Evolutionary conservation across 768 basidiomycete species (phyloP).

Genomic region (Mycena leptocephala): DNA sequence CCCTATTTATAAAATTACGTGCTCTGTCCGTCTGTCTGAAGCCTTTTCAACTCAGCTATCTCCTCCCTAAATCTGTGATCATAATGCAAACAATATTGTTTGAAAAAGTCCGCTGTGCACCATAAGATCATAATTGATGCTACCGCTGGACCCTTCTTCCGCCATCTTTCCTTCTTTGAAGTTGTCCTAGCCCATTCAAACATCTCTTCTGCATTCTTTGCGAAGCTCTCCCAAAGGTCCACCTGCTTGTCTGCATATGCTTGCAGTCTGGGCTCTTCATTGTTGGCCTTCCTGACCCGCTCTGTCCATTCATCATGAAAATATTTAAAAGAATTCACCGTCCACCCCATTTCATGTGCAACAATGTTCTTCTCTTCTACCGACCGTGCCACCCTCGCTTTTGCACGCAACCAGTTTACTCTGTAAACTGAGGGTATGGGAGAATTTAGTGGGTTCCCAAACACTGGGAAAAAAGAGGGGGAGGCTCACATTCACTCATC

Average conservation of each 20-base stretch:
- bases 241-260: slow-evolving; percentile 5
- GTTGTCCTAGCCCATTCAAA: slow-evolving; percentile 11
- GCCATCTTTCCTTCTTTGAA: not conserved
- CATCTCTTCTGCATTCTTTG: not conserved
- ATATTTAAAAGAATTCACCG: slow-evolving; percentile 28
- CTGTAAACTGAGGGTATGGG: slow-evolving; percentile 25
- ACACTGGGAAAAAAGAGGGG: not conserved
- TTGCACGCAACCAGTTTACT: slow-evolving; percentile 36
- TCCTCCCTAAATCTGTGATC: no score
- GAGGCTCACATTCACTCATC: slow-evolving; percentile 30
- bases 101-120: no score
- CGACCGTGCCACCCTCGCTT: slow-evolving; percentile 37
- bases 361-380: slow-evolving; percentile 36
- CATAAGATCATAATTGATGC: no score
- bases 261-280: not conserved
- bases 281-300: not conserved
- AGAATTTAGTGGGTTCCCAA: not conserved
- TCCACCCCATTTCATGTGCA: slow-evolving; percentile 38
- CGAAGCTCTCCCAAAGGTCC: not conserved
- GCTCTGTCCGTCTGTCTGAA: no score
- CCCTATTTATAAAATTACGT: no score
- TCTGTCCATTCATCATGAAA: not conserved
- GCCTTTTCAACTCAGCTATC: no score
- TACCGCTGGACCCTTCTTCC: slow-evolving; percentile 12
- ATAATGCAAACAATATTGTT: no score